phyloP scores from a whole-genome alignment of 495 filamentous ascomycete genomes.

The Astrothelium macrocarpum region DNA sequence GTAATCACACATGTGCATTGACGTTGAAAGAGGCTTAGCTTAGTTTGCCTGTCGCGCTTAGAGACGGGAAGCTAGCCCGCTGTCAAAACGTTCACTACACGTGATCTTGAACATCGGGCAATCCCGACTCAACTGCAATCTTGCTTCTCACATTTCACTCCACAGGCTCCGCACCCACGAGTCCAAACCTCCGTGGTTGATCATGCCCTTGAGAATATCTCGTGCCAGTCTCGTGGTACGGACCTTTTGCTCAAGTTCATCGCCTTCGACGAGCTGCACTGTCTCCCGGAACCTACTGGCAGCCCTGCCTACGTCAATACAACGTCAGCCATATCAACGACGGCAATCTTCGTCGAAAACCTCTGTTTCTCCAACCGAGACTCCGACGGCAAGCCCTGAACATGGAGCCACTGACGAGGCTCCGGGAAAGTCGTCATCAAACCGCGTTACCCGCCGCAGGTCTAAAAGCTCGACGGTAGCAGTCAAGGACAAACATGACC shows the following conservation, averaged over 20 bases:
- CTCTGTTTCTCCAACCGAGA: conserved; percentile 20
- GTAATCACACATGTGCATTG: too few species aligned
- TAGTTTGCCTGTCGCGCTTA: too few species aligned
- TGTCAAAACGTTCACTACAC: too few species aligned
- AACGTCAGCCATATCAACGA: conserved; percentile 18
- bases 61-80: too few species aligned
- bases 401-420: conserved; percentile 8
- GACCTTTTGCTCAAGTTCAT: background rate
- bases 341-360: conserved; percentile 28
- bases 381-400: conserved; percentile 16
- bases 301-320: background rate
- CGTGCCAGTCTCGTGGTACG: background rate
- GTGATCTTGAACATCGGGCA: too few species aligned
- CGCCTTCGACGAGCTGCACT: background rate
- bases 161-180: too few species aligned
- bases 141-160: too few species aligned
- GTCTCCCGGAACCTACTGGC: background rate
- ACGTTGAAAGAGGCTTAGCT: too few species aligned
- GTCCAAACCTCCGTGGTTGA: background rate
- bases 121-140: too few species aligned
- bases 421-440: conserved; percentile 12
- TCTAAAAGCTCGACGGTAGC: conserved; percentile 26
- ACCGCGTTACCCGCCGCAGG: conserved; percentile 23
- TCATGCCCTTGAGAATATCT: conserved; percentile 1
- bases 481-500: conserved; percentile 27